These are phyloP conservation scores for Colletotrichum horii DNA, from an alignment of 2,329 filamentous ascomycete species.

Conservation along the genomic window DNA sequence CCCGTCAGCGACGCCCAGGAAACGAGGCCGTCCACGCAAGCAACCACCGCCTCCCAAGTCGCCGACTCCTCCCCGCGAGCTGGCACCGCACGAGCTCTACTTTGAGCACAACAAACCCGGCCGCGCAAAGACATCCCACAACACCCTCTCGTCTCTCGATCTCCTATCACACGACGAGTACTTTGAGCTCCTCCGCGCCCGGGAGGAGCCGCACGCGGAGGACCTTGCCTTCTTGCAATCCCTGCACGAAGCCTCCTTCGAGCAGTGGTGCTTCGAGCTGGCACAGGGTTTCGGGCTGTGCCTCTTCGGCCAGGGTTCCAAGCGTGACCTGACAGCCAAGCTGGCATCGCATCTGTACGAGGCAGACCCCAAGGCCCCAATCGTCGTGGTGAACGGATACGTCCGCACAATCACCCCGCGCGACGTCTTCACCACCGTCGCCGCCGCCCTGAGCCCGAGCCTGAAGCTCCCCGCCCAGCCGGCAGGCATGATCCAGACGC, in stretches of 20 bases:
- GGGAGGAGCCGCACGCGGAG: constrained; percentile 70
- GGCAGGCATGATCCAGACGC: constrained; percentile 68
- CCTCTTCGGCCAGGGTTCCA: constrained; percentile 92
- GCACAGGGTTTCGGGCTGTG: constrained; percentile 87
- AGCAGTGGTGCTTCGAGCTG: constrained; percentile 93
- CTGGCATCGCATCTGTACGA: constrained; percentile 76
- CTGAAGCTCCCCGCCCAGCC: constrained; percentile 65
- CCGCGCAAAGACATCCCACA: constrained; percentile 82
- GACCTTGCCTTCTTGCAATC: constrained; percentile 76
- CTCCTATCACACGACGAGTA: constrained; percentile 93
- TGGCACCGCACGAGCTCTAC: constrained; percentile 89
- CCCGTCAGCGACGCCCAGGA: constrained; percentile 53
- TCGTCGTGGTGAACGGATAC: constrained; percentile 90
- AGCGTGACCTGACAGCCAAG: constrained; percentile 73
- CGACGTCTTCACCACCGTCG: constrained; percentile 74
- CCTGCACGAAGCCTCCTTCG: constrained; percentile 81
- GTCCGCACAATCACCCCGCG: constrained; percentile 67
- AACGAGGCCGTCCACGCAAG: constrained; percentile 44
- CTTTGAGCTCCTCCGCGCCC: constrained; percentile 70
- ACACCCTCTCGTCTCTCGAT: constrained; percentile 75
- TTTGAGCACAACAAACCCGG: constrained; percentile 92
- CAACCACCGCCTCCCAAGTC: constrained; percentile 57
- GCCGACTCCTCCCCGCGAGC: constrained; percentile 79
- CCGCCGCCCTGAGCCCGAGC: constrained; percentile 61
- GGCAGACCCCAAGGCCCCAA: constrained; percentile 55